phyloP scores from a whole-genome alignment of 768 basidiomycete genomes.

The Mrakia gelida region DNA sequence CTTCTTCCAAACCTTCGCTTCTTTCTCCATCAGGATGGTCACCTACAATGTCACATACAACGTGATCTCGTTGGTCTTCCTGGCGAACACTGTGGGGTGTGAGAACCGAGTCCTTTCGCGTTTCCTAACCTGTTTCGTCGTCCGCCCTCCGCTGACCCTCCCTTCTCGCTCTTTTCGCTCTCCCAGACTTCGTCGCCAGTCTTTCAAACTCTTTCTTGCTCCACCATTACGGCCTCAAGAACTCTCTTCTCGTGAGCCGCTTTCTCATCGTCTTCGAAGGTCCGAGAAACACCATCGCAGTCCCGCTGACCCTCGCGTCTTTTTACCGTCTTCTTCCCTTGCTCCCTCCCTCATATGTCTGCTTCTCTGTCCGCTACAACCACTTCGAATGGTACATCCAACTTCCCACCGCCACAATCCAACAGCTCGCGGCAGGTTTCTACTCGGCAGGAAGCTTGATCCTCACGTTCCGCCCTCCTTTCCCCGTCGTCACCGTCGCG shows the following conservation, averaged over 20 bases:
- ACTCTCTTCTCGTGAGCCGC: conserved; percentile 19
- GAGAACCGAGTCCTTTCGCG: not conserved
- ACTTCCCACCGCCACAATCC: not conserved
- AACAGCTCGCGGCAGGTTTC: conserved; percentile 4
- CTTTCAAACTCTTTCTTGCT: conserved; percentile 32
- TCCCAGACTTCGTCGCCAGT: conserved; percentile 20
- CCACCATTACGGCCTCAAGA: conserved; percentile 35
- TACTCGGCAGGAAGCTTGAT: conserved; percentile 17
- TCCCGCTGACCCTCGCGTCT: no score
- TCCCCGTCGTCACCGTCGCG: conserved; percentile 28
- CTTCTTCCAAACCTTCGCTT: not conserved
- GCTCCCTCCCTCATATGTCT: no score
- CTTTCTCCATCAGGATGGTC: not conserved
- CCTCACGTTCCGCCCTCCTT: conserved; percentile 32
- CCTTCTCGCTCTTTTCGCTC: not conserved
- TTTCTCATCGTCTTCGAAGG: not conserved
- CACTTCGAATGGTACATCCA: no score
- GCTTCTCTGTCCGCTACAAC: not conserved
- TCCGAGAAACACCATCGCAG: no score
- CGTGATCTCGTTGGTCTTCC: conserved; percentile 35
- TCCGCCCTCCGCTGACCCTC: not conserved
- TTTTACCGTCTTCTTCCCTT: no score
- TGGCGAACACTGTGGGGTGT: conserved; percentile 29
- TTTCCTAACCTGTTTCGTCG: no score
- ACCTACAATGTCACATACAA: conserved; percentile 33